A percentile compares a stretch with the other conserved stretches of the same genome.
These are phyloP conservation scores for Lenwebbia sp. DNA, from an alignment of 345 rosid species.

Conservation along the genomic window DNA sequence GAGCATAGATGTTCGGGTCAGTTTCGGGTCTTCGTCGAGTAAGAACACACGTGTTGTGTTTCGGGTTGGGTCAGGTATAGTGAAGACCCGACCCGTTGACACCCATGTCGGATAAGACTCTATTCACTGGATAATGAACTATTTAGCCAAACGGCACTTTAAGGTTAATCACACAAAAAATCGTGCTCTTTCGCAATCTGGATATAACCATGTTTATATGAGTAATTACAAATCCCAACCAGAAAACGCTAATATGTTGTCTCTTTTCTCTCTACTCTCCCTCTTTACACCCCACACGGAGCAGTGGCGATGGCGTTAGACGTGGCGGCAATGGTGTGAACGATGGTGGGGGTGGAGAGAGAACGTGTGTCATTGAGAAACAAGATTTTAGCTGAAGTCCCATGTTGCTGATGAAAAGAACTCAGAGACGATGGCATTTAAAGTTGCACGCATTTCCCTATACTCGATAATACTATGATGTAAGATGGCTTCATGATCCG, in stretches of 20 bases:
- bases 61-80: no score
- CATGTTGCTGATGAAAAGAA: not conserved
- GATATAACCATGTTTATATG: not conserved
- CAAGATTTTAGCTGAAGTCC: not conserved
- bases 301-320: not conserved
- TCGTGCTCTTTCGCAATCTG: not conserved
- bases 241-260: not conserved
- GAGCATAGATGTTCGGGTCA: no score
- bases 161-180: not conserved
- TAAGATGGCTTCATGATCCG: not conserved
- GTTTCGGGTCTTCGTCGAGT: no score
- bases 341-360: not conserved
- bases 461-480: not conserved
- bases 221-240: not conserved
- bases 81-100: no score
- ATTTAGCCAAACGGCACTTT: not conserved
- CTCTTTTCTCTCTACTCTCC: not conserved
- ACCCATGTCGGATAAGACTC: no score
- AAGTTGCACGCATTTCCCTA: no score
- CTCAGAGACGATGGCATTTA: not conserved
- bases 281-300: not conserved
- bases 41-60: no score
- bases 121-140: not conserved
- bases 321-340: not conserved
- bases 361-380: not conserved